Evolutionary conservation across 2,329 filamentous ascomycete genomes (phyloP).

Genomic region (Lasiodiplodia citricola): DNA sequence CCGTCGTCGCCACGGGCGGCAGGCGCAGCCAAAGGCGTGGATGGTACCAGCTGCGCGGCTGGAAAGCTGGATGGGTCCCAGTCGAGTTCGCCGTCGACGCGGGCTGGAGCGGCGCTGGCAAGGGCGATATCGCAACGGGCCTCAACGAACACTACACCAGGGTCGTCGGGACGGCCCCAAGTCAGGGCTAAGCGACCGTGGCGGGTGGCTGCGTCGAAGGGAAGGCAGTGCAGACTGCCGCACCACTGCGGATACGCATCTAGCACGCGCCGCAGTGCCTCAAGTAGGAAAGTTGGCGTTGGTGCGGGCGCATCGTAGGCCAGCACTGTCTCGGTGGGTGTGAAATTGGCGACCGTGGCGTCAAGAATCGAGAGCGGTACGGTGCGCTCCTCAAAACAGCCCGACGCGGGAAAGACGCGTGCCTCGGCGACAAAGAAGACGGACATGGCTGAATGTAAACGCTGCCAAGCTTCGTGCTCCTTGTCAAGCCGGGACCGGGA

Average conservation of each 20-base stretch:
- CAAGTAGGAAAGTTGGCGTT: background rate
- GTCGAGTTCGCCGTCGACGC: too few species aligned
- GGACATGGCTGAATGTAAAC: background rate
- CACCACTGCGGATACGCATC: conserved; percentile 18
- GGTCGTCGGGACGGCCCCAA: too few species aligned
- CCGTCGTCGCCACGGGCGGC: too few species aligned
- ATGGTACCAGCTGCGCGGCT: too few species aligned
- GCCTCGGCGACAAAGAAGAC: background rate
- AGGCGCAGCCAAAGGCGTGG: background rate
- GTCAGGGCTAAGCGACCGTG: too few species aligned
- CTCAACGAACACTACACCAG: too few species aligned
- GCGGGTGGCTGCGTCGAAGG: background rate
- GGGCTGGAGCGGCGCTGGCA: too few species aligned
- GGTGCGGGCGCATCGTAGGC: conserved; percentile 10
- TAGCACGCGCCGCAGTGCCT: conserved; percentile 3
- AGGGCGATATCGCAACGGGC: too few species aligned
- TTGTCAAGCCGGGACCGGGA: too few species aligned
- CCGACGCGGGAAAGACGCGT: background rate
- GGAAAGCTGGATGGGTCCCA: too few species aligned
- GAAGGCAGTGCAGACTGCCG: conserved; percentile 4
- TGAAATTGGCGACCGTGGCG: conserved; percentile 16
- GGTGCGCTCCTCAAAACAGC: background rate
- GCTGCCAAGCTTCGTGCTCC: too few species aligned
- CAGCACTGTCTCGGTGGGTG: conserved; percentile 12
- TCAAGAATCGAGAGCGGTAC: conserved; percentile 32